Conservation (phyloP, 345 rosid genomes). For the Passiflora organensis region DNA sequence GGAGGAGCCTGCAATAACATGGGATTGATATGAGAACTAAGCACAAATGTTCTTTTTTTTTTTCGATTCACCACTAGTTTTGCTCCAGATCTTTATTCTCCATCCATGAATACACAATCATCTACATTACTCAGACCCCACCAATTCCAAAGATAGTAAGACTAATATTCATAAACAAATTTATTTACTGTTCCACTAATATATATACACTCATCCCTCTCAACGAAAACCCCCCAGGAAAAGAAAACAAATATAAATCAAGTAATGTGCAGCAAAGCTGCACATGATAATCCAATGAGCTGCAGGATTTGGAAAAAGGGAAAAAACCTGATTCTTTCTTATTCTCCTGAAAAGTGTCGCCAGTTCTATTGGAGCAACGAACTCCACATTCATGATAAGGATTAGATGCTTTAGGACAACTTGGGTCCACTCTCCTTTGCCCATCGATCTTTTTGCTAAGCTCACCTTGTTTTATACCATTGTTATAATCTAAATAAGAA, state of each 20-base stretch:
- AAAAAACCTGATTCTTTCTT: conserved; percentile 44
- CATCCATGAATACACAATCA: too few relatives aligned
- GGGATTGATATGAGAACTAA: conserved; percentile 2
- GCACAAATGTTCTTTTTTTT: neutral
- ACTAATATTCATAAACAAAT: too few relatives aligned
- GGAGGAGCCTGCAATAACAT: conserved; percentile 43
- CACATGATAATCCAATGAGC: neutral
- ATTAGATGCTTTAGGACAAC: conserved; percentile 46
- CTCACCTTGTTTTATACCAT: conserved; percentile 27
- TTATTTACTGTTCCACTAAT: too few relatives aligned
- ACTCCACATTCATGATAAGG: conserved; percentile 54
- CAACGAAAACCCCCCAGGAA: too few relatives aligned
- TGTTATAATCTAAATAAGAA: conserved; percentile 26
- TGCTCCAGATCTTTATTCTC: too few relatives aligned
- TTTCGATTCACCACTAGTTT: too few relatives aligned
- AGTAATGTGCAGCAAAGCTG: too few relatives aligned
- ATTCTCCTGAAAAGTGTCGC: conserved; percentile 22
- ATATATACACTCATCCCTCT: too few relatives aligned
- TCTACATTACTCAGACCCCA: too few relatives aligned
- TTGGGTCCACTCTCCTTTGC: conserved; percentile 31
- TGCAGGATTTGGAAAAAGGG: conserved; percentile 9
- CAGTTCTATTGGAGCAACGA: conserved; percentile 34
- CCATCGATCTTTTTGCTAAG: conserved; percentile 36
- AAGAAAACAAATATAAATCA: too few relatives aligned
- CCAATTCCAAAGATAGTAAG: too few relatives aligned